phyloP scores from a whole-genome alignment of 179 eudicot species.

The Patellifolia procumbens region DNA sequence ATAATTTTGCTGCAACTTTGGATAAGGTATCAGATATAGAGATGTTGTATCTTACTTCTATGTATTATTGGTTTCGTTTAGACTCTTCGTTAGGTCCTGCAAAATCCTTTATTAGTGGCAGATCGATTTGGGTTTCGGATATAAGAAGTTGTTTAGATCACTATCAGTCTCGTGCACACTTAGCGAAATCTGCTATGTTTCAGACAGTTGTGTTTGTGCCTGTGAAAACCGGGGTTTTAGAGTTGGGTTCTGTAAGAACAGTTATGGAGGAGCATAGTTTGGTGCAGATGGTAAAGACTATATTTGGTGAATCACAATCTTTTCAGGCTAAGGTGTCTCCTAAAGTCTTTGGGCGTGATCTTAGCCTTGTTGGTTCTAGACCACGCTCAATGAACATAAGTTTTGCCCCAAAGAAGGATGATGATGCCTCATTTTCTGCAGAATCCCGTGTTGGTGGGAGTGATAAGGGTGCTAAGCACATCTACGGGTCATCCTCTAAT shows the following conservation, averaged over 20 bases:
- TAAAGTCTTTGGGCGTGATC: slow-evolving; percentile 78
- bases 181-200: slow-evolving; percentile 55
- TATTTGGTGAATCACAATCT: slow-evolving; percentile 45
- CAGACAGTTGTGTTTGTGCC: slow-evolving; percentile 76
- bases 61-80: slow-evolving; percentile 66
- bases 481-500: slow-evolving; percentile 62
- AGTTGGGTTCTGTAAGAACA: slow-evolving; percentile 66
- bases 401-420: slow-evolving; percentile 71
- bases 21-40: slow-evolving; percentile 70
- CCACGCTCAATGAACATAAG: slow-evolving; percentile 61
- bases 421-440: slow-evolving; percentile 45
- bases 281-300: slow-evolving; percentile 40
- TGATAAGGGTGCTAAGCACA: slow-evolving; percentile 40
- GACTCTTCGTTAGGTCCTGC: slow-evolving; percentile 74
- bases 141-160: slow-evolving; percentile 55
- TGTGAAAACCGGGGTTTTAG: slow-evolving; percentile 68
- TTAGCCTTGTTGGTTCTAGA: slow-evolving; percentile 60
- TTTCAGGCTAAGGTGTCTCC: slow-evolving; percentile 49
- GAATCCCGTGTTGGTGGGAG: slow-evolving; percentile 39
- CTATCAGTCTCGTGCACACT: slow-evolving; percentile 61
- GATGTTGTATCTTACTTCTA: slow-evolving; percentile 75
- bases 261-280: slow-evolving; percentile 57
- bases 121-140: slow-evolving; percentile 72
- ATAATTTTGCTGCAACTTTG: slow-evolving; percentile 42
- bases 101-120: slow-evolving; percentile 60